Conservation (phyloP, 2,329 filamentous ascomycete species). For the Fusarium sp. region DNA sequence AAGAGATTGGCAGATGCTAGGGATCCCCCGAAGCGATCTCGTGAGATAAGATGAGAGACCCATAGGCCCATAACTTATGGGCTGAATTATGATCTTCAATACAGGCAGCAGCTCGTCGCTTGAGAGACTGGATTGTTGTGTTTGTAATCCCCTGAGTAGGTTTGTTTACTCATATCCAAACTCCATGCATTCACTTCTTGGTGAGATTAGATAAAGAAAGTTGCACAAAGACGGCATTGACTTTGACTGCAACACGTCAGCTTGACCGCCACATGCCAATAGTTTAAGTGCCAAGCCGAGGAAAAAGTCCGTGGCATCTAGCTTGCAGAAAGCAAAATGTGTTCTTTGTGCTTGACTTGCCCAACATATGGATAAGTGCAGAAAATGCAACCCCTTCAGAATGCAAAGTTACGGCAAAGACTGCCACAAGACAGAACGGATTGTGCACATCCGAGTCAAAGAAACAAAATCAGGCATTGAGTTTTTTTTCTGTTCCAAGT, state of each 20-base stretch:
- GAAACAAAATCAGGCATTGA: conserved; percentile 8
- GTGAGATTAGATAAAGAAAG: background rate
- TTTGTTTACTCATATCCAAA: no score
- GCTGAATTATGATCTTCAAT: conserved; percentile 20
- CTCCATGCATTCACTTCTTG: background rate
- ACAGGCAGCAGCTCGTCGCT: conserved; percentile 13
- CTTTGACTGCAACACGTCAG: conserved; percentile 28
- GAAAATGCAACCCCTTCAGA: conserved; percentile 8
- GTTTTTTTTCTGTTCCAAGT: conserved; percentile 1
- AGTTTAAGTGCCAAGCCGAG: conserved; percentile 14
- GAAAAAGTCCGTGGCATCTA: conserved; percentile 8
- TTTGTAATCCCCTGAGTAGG: no score
- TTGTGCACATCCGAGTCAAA: conserved; percentile 2
- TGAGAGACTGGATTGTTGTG: conserved; percentile 5
- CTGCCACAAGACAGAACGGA: background rate
- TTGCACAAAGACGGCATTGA: conserved; percentile 19
- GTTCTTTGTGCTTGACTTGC: background rate
- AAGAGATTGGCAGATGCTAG: background rate
- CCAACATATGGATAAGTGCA: conserved; percentile 8
- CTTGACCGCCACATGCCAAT: conserved; percentile 30
- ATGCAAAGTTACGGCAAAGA: conserved; percentile 6
- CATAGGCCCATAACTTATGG: conserved; percentile 26
- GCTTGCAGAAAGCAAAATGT: conserved; percentile 8
- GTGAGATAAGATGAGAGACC: conserved; percentile 24
- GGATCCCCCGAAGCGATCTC: conserved; percentile 16